Conservation (phyloP, 805 yeast species). For the Lachancea lanzarotensis region DNA sequence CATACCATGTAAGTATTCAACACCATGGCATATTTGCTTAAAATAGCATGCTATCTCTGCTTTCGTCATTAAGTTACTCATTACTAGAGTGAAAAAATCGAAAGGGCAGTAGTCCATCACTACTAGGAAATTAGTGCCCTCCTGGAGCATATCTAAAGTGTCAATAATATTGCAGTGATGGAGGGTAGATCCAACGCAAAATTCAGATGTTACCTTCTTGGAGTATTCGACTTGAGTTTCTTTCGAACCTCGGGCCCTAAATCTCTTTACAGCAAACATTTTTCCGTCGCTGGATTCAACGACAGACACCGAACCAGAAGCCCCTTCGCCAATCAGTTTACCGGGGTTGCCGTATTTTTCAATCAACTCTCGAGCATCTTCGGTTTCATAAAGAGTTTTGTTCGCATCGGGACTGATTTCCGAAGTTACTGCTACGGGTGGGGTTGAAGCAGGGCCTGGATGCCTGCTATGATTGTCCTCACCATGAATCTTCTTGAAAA, state of each 20-base stretch:
- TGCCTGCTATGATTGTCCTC: slow-evolving; percentile 3
- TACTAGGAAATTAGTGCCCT: slow-evolving; percentile 54
- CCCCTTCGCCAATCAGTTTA: slow-evolving; percentile 79
- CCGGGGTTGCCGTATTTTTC: slow-evolving; percentile 73
- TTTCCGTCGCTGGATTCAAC: slow-evolving; percentile 57
- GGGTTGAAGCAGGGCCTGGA: not conserved
- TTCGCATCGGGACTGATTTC: slow-evolving; percentile 11
- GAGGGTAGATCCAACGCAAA: slow-evolving; percentile 69
- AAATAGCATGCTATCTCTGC: slow-evolving; percentile 75
- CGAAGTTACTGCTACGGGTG: slow-evolving; percentile 6
- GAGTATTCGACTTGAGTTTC: slow-evolving; percentile 67
- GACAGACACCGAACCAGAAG: slow-evolving; percentile 87
- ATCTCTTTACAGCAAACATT: slow-evolving; percentile 81
- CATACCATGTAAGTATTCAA: slow-evolving; percentile 63
- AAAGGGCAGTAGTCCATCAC: slow-evolving; percentile 91
- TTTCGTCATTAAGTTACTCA: slow-evolving; percentile 73
- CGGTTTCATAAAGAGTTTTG: slow-evolving; percentile 35
- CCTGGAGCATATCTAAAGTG: slow-evolving; percentile 73
- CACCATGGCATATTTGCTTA: slow-evolving; percentile 73
- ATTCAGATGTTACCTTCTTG: slow-evolving; percentile 76
- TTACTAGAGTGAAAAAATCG: slow-evolving; percentile 88
- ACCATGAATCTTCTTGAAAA: slow-evolving; percentile 41
- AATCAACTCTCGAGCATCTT: slow-evolving; percentile 37
- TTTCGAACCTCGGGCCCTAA: slow-evolving; percentile 46
- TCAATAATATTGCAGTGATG: slow-evolving; percentile 75